These are phyloP conservation scores for Chenopodium berlandieri DNA, from an alignment of 148 eudicot genomes.

Conservation along the genomic window DNA sequence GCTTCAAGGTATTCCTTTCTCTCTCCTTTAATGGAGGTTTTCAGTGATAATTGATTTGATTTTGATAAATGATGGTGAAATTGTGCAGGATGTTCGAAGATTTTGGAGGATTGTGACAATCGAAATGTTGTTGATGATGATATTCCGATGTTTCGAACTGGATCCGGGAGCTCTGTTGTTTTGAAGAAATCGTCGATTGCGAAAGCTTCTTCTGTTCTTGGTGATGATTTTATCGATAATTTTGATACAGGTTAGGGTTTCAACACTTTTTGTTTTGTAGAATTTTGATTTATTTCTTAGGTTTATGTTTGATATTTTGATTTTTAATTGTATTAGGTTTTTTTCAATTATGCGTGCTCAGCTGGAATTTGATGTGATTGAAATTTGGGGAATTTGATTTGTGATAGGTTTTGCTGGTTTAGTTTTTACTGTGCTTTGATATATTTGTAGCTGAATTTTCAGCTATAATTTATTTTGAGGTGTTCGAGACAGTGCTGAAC, in stretches of 20 bases:
- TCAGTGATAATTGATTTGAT: neutral
- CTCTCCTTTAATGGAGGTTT: neutral
- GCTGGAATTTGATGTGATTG: neutral
- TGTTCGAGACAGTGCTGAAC: neutral
- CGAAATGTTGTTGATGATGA: slow-evolving; percentile 15
- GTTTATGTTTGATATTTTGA: neutral
- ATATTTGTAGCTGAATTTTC: neutral
- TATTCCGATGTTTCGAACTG: slow-evolving; percentile 51
- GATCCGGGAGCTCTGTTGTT: slow-evolving; percentile 49
- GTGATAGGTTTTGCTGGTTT: neutral
- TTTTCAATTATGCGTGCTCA: neutral
- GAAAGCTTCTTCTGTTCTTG: slow-evolving; percentile 52
- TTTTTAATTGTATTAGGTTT: neutral
- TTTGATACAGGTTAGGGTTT: slow-evolving; percentile 24
- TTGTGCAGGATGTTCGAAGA: slow-evolving; percentile 45
- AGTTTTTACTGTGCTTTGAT: too few species aligned
- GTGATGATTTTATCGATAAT: slow-evolving; percentile 27
- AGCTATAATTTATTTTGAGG: neutral
- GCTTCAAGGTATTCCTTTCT: slow-evolving; percentile 44
- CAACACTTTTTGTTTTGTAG: neutral
- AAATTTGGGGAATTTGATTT: neutral
- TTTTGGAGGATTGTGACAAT: slow-evolving; percentile 32
- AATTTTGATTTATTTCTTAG: neutral
- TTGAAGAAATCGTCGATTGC: slow-evolving; percentile 51
- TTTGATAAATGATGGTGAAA: neutral